Conservation (phyloP, 192 early-diverging fungal species). For the Coemansia guatemalensis region DNA sequence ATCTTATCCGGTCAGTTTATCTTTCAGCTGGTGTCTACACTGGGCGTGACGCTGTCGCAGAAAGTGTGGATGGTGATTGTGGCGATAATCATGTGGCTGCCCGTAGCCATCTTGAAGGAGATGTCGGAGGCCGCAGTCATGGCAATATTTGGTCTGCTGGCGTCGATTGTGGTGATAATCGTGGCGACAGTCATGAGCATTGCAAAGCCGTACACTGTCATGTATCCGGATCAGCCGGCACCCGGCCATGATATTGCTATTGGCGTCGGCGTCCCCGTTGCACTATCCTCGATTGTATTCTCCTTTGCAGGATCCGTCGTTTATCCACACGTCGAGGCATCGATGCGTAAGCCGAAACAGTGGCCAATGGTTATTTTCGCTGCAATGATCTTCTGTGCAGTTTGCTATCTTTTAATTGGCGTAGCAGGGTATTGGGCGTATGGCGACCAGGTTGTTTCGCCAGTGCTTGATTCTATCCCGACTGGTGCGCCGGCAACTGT, state of each 20-base stretch:
- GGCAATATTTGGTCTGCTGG: constrained; percentile 66
- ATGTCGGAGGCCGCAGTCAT: constrained; percentile 76
- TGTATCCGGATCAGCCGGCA: constrained; percentile 26
- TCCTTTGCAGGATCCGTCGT: constrained; percentile 76
- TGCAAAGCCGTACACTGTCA: constrained; percentile 31
- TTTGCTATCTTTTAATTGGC: constrained; percentile 67
- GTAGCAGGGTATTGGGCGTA: constrained; percentile 71
- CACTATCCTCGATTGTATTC: constrained; percentile 70
- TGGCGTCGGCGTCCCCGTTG: constrained; percentile 57
- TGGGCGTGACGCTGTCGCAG: constrained; percentile 45
- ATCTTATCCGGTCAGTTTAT: constrained; percentile 70
- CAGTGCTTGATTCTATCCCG: constrained; percentile 67
- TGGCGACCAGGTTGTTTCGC: constrained; percentile 61
- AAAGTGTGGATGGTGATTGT: constrained; percentile 62
- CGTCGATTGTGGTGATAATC: constrained; percentile 67
- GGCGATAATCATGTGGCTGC: constrained; percentile 60
- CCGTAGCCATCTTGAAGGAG: constrained; percentile 67
- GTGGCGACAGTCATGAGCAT: constrained; percentile 60
- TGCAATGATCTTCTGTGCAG: constrained; percentile 60
- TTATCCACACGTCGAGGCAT: constrained; percentile 75
- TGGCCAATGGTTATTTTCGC: constrained; percentile 63
- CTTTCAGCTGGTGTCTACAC: constrained; percentile 53
- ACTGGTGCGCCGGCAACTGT: constrained; percentile 58
- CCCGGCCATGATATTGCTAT: constrained; percentile 30
- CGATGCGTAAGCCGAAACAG: constrained; percentile 68